Evolutionary conservation across 208 protist species (phyloP).

Genomic region (Acanthamoeba royreba): DNA sequence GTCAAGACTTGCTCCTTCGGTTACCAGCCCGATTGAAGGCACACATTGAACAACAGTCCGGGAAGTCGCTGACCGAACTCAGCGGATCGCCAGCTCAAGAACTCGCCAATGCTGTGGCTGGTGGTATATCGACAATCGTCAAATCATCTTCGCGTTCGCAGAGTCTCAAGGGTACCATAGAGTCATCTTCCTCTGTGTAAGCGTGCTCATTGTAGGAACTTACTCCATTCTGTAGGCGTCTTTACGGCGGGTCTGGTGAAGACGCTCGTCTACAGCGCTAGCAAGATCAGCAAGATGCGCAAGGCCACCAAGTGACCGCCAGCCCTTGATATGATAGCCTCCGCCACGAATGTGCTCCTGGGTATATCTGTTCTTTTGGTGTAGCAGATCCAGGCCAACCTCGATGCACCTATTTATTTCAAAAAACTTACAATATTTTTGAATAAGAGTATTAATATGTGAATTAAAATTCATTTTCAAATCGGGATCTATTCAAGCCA

Average conservation of each 20-base stretch:
- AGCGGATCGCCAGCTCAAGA: neutral
- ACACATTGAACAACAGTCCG: neutral
- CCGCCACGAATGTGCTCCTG: neutral
- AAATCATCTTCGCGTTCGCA: neutral
- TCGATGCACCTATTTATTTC: no score
- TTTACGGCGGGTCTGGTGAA: neutral
- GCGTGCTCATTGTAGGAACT: neutral
- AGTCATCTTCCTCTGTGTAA: neutral
- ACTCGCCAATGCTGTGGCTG: neutral
- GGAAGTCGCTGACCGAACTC: neutral
- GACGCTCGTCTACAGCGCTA: conserved; percentile 4
- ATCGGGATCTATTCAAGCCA: neutral
- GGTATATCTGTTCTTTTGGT: no score
- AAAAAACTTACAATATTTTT: no score
- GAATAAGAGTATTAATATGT: no score
- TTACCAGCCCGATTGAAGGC: neutral
- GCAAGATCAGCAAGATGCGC: conserved; percentile 20
- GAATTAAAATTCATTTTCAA: no score
- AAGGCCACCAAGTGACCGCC: neutral
- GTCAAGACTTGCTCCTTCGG: neutral
- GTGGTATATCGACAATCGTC: neutral
- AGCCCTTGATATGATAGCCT: neutral
- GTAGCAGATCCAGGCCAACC: no score
- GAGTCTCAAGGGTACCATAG: neutral
- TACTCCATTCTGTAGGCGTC: neutral